Conservation (phyloP, 2,329 filamentous ascomycete genomes). For the Exophiala lecanii-corni region DNA sequence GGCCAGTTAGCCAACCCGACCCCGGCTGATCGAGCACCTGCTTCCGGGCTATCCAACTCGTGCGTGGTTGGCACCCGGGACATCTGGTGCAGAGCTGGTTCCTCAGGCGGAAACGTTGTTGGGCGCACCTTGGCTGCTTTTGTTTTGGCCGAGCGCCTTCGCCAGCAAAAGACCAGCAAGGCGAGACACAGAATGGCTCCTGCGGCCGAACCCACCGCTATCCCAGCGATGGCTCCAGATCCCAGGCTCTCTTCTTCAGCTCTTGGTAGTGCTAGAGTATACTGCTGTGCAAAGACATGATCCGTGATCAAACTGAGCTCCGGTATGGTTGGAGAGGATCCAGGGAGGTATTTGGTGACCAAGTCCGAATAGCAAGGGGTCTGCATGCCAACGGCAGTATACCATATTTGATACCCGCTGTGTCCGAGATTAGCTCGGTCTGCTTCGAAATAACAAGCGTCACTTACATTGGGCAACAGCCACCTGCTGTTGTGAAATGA, state of each 20-base stretch:
- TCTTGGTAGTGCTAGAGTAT: slow-evolving; percentile 12
- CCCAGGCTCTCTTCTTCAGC: slow-evolving; percentile 10
- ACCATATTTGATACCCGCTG: slow-evolving; percentile 28
- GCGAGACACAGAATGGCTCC: slow-evolving; percentile 9
- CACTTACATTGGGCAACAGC: slow-evolving; percentile 27
- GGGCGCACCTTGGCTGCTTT: slow-evolving; percentile 9
- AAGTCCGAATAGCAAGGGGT: slow-evolving; percentile 27
- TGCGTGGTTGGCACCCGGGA: slow-evolving; percentile 17
- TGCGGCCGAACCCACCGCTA: slow-evolving; percentile 16
- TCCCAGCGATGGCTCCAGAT: slow-evolving; percentile 23
- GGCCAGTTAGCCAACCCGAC: slow-evolving; percentile 12
- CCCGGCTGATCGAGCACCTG: slow-evolving; percentile 8
- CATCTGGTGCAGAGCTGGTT: slow-evolving; percentile 17
- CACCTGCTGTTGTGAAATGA: slow-evolving; percentile 25
- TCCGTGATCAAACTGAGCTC: slow-evolving; percentile 26
- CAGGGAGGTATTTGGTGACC: slow-evolving; percentile 20
- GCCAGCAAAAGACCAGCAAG: slow-evolving; percentile 10
- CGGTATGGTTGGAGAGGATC: slow-evolving; percentile 20
- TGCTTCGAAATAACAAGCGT: not conserved
- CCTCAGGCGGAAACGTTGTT: slow-evolving; percentile 25
- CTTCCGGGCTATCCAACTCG: slow-evolving; percentile 23
- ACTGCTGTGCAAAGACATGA: slow-evolving; percentile 25
- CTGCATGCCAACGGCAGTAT: slow-evolving; percentile 21
- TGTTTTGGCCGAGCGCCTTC: slow-evolving; percentile 14
- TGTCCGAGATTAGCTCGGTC: slow-evolving; percentile 9